phyloP scores from a whole-genome alignment of 2,329 filamentous ascomycete species.

The Tolypocladium guangdongense region DNA sequence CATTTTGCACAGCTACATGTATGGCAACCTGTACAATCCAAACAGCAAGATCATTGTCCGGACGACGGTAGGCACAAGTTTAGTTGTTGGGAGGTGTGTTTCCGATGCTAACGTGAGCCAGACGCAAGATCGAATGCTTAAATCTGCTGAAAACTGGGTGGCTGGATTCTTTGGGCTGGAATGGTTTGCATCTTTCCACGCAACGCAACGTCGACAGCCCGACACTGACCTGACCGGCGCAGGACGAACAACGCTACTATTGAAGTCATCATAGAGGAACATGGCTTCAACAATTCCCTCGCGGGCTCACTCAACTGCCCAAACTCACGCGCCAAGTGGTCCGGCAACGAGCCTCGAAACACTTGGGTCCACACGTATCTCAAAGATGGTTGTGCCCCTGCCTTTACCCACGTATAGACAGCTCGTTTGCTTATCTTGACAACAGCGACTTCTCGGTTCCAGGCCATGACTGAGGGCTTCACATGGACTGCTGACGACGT shows the following conservation, averaged over 20 bases:
- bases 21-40: constrained; percentile 59
- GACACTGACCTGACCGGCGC: neutral
- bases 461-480: constrained; percentile 40
- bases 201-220: neutral
- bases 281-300: constrained; percentile 58
- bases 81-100: neutral
- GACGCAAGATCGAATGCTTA: constrained; percentile 68
- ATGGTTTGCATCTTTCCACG: constrained; percentile 31
- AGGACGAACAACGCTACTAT: constrained; percentile 59
- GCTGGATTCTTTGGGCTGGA: constrained; percentile 69
- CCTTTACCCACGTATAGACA: neutral
- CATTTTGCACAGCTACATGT: constrained; percentile 61
- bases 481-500: constrained; percentile 55
- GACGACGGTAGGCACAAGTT: constrained; percentile 40
- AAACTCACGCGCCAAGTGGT: constrained; percentile 41
- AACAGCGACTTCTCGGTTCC: constrained; percentile 47
- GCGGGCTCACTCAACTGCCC: constrained; percentile 57
- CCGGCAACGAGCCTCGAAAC: constrained; percentile 40
- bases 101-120: constrained; percentile 12
- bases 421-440: neutral
- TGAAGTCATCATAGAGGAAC: constrained; percentile 58
- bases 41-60: constrained; percentile 62
- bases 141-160: constrained; percentile 67
- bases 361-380: constrained; percentile 58
- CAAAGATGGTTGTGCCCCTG: constrained; percentile 32